A percentile compares a stretch with the other conserved stretches of the same genome.
These are phyloP conservation scores for Scutellaria barbata DNA, from an alignment of 257 asterid species.

Conservation along the genomic window DNA sequence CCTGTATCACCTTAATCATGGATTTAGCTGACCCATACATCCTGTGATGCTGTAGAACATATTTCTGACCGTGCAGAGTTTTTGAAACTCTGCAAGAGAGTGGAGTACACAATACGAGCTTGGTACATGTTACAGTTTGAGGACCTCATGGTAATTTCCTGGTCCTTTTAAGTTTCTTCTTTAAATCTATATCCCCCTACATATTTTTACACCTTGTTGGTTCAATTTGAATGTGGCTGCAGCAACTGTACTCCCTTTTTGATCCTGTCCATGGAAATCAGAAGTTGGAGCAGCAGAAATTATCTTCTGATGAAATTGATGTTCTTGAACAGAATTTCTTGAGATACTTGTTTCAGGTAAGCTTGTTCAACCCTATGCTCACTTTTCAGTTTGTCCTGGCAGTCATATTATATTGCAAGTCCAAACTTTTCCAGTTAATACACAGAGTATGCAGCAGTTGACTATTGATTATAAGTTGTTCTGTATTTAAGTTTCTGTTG, in stretches of 20 bases:
- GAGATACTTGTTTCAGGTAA: conserved; percentile 84
- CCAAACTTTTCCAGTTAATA: background rate
- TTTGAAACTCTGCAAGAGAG: conserved; percentile 95
- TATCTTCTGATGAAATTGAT: conserved; percentile 74
- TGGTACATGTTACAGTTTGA: conserved; percentile 97
- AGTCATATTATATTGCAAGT: conserved; percentile 10
- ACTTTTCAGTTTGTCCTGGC: background rate
- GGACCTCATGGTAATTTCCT: conserved; percentile 85
- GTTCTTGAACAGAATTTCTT: conserved; percentile 89
- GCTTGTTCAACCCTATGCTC: conserved; percentile 27
- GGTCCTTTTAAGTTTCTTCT: background rate
- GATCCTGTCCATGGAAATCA: conserved; percentile 89
- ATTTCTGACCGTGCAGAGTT: conserved; percentile 89
- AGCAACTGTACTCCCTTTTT: conserved; percentile 96
- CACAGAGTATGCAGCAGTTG: conserved; percentile 6
- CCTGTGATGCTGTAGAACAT: conserved; percentile 66
- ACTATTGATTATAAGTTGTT: conserved; percentile 18
- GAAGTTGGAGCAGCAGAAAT: conserved; percentile 89
- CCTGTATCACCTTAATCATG: background rate
- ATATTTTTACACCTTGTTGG: conserved; percentile 2
- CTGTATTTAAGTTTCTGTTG: conserved; percentile 8
- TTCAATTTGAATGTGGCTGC: conserved; percentile 41
- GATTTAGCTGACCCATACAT: background rate
- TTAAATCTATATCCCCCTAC: background rate
- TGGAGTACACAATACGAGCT: conserved; percentile 94